Percentiles rank a stretch among this genome's conserved stretches.
Evolutionary conservation across 2,329 filamentous ascomycete species (phyloP).

Genomic region (Cercospora sesami): DNA sequence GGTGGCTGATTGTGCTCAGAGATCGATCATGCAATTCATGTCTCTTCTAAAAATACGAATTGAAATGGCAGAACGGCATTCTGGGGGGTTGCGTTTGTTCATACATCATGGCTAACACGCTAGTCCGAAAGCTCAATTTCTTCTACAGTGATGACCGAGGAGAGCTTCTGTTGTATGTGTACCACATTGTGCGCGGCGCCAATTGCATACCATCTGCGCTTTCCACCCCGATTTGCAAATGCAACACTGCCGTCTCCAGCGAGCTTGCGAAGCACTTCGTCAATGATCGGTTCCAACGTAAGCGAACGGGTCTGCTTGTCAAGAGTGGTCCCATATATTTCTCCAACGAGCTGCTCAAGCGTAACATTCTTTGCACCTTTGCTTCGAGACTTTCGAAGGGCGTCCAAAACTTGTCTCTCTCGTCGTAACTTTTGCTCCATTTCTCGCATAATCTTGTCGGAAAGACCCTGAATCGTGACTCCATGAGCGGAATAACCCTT

Average conservation of each 20-base stretch:
- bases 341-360: constrained; percentile 45
- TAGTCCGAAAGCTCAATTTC: neutral
- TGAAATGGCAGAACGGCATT: neutral
- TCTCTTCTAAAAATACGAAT: neutral
- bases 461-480: constrained; percentile 42
- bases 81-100: neutral
- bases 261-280: constrained; percentile 65
- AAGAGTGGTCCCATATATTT: constrained; percentile 45
- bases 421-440: constrained; percentile 43
- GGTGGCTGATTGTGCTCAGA: neutral
- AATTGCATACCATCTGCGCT: neutral
- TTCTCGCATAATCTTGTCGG: constrained; percentile 43
- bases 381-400: constrained; percentile 33
- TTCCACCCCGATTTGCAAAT: neutral
- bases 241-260: constrained; percentile 35
- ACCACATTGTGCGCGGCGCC: neutral
- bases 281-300: constrained; percentile 78
- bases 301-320: constrained; percentile 47
- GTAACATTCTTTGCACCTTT: constrained; percentile 41
- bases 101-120: neutral
- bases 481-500: constrained; percentile 52
- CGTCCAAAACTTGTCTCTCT: constrained; percentile 44
- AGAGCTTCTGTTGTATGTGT: neutral
- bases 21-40: neutral
- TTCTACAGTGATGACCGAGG: neutral